These are phyloP conservation scores for Talaromyces islandicus DNA, from an alignment of 2,329 filamentous ascomycete species.

Conservation along the genomic window DNA sequence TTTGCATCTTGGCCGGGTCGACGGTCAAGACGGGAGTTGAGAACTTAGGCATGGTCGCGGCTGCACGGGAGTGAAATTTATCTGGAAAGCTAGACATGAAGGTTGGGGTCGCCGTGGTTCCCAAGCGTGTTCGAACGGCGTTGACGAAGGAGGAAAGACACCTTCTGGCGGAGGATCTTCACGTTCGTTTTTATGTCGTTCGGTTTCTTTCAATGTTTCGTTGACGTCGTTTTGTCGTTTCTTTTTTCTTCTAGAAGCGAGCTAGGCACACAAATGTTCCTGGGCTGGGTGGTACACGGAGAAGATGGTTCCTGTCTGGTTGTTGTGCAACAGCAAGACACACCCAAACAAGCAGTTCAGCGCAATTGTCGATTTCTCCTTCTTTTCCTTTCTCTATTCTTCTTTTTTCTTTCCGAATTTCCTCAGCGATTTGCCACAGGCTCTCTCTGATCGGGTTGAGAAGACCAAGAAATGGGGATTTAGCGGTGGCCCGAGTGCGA, in stretches of 20 bases:
- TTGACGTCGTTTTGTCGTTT: too few relatives aligned
- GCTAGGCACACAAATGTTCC: background rate
- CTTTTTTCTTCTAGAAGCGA: background rate
- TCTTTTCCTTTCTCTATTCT: background rate
- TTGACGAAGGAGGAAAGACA: constrained; percentile 18
- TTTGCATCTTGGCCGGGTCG: constrained; percentile 85
- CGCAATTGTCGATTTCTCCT: background rate
- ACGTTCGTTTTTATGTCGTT: constrained; percentile 8
- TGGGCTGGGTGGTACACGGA: background rate
- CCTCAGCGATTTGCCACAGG: background rate
- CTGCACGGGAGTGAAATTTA: constrained; percentile 5
- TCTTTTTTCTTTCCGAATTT: background rate
- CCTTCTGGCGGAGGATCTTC: constrained; percentile 15
- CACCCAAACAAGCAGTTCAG: background rate
- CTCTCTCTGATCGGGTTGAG: background rate
- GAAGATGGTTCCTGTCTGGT: background rate
- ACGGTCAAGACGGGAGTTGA: constrained; percentile 84
- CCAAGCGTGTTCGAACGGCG: constrained; percentile 39
- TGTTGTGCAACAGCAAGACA: background rate
- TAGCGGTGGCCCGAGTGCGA: constrained; percentile 16
- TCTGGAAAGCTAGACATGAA: constrained; percentile 13
- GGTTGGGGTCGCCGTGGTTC: constrained; percentile 39
- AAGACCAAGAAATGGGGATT: constrained; percentile 3
- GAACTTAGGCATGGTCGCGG: constrained; percentile 66
- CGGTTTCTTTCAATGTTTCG: background rate